phyloP scores from a whole-genome alignment of 768 basidiomycete species.

The Cytidiella melzeri region DNA sequence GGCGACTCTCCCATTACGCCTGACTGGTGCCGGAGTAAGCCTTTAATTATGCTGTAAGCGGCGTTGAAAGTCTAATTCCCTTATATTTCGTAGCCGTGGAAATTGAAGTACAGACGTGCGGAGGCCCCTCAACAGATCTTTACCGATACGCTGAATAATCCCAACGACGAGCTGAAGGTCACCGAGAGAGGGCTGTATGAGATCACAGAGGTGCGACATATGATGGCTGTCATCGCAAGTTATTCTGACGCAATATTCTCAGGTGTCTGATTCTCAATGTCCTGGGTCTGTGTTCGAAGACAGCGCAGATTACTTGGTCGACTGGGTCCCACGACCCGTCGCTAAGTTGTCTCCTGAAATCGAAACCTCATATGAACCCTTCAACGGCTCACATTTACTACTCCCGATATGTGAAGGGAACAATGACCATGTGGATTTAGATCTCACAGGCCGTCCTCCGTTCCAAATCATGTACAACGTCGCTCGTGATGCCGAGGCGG shows the following conservation, averaged over 20 bases:
- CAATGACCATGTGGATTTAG: constrained; percentile 78
- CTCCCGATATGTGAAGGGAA: constrained; percentile 78
- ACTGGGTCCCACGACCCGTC: constrained; percentile 75
- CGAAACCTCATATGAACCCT: constrained; percentile 47
- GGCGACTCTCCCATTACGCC: constrained; percentile 69
- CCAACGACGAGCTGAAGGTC: constrained; percentile 73
- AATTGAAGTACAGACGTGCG: constrained; percentile 59
- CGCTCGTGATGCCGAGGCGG: constrained; percentile 59
- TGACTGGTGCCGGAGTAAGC: constrained; percentile 88
- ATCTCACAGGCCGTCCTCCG: constrained; percentile 79
- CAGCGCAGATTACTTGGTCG: constrained; percentile 62
- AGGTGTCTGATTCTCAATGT: constrained; percentile 85
- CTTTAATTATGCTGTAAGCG: neutral
- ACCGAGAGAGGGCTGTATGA: constrained; percentile 72
- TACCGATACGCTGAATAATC: constrained; percentile 41
- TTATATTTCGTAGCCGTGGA: constrained; percentile 76
- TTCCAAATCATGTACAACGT: constrained; percentile 92
- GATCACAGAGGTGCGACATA: constrained; percentile 44
- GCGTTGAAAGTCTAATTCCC: constrained; percentile 2
- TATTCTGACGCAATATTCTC: no score
- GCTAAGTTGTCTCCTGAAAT: constrained; percentile 61
- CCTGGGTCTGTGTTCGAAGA: constrained; percentile 60
- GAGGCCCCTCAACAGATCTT: constrained; percentile 37
- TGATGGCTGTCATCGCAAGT: no score
- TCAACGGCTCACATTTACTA: constrained; percentile 72